Conservation (phyloP, 2,329 filamentous ascomycete species). For the Diaporthe vaccinii region DNA sequence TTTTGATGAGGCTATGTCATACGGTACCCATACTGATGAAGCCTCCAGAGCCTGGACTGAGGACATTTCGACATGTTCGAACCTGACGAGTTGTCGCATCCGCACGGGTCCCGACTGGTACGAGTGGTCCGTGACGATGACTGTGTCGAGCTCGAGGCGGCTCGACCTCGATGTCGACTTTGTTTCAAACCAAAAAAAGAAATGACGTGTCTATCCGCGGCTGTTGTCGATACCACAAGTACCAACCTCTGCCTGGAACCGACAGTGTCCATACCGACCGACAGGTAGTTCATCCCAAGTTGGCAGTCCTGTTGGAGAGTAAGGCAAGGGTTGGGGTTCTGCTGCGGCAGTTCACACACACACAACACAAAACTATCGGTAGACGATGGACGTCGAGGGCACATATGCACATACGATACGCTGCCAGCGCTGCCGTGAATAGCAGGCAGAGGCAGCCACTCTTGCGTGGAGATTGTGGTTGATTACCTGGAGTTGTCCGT, state of each 20-base stretch:
- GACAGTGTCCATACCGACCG: not conserved
- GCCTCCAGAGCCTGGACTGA: not conserved
- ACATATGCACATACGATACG: not conserved
- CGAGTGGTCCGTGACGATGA: not conserved
- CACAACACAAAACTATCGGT: not conserved
- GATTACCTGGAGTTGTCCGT: not conserved
- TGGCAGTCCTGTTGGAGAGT: too few species aligned
- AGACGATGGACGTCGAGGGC: not conserved
- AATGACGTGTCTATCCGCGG: not conserved
- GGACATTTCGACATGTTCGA: not conserved
- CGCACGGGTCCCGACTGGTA: not conserved
- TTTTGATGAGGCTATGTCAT: not conserved
- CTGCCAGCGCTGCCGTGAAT: not conserved
- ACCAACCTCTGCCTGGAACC: not conserved
- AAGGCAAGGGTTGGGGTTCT: slow-evolving; percentile 15
- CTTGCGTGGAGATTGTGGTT: not conserved
- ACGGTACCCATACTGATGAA: not conserved
- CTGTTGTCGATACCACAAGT: not conserved
- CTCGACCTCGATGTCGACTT: not conserved
- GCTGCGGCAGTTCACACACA: not conserved
- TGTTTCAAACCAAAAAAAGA: not conserved
- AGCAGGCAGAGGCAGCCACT: not conserved
- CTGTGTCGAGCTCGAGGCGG: not conserved
- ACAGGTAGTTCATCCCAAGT: not conserved
- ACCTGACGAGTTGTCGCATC: not conserved